Conservation (phyloP, 345 rosid species). For the Citrus sp. region DNA sequence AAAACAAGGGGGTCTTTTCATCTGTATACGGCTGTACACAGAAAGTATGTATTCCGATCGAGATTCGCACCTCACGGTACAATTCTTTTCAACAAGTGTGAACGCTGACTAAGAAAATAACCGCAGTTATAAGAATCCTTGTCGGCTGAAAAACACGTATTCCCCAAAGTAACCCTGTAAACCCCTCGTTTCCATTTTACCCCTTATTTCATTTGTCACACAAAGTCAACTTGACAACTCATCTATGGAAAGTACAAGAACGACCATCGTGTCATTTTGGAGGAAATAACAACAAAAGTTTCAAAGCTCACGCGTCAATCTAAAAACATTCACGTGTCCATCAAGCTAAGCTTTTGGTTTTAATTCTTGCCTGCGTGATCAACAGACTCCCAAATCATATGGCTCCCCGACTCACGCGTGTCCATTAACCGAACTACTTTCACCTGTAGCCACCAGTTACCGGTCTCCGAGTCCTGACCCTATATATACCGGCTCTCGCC, state of each 20-base stretch:
- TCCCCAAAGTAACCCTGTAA: conserved; percentile 16
- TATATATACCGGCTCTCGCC: conserved; percentile 16
- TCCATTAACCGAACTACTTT: neutral
- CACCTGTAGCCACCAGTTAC: conserved; percentile 36
- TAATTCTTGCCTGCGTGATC: conserved; percentile 11
- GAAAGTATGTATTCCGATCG: neutral
- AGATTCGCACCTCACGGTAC: neutral
- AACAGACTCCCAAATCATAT: conserved; percentile 6
- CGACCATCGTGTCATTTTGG: conserved; percentile 22
- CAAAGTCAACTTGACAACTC: conserved; percentile 19
- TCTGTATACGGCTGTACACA: neutral
- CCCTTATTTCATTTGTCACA: fast-evolving
- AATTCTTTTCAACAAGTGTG: neutral
- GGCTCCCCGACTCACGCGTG: conserved; percentile 42
- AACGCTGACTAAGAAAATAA: neutral
- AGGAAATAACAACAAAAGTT: neutral
- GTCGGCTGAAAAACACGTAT: neutral
- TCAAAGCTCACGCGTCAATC: conserved; percentile 31
- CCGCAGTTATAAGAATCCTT: neutral
- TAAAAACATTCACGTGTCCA: conserved; percentile 33
- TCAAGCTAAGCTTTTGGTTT: neutral
- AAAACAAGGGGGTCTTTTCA: conserved; percentile 10
- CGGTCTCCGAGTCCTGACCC: conserved; percentile 11
- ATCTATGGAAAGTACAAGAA: conserved; percentile 6
- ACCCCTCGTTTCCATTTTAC: neutral